These are phyloP conservation scores for Bidens hawaiensis DNA, from an alignment of 140 eudicot genomes.

Conservation along the genomic window DNA sequence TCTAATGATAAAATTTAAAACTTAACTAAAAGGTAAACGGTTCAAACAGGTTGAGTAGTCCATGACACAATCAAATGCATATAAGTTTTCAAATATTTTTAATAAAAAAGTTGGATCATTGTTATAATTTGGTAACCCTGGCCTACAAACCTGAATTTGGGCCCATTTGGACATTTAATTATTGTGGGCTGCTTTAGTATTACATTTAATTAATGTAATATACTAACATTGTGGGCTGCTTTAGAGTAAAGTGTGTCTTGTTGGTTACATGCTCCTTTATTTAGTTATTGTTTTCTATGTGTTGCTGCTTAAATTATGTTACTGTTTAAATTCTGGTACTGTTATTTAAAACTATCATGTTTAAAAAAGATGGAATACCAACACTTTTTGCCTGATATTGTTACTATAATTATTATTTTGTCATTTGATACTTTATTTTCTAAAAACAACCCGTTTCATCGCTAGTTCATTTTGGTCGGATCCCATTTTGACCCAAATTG, in stretches of 20 bases:
- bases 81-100: no score
- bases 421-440: no score
- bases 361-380: no score
- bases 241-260: background rate
- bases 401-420: background rate
- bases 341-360: no score
- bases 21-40: background rate
- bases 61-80: background rate
- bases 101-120: background rate
- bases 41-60: background rate
- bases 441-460: no score
- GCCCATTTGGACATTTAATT: background rate
- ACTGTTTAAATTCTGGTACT: no score
- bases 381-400: background rate
- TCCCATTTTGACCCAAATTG: background rate
- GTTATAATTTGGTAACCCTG: no score
- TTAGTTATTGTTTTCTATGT: background rate
- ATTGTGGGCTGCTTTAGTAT: no score
- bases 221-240: background rate
- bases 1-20: background rate
- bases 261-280: no score
- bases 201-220: no score
- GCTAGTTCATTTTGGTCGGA: no score
- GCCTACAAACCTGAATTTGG: background rate
- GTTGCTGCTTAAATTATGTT: no score